Conservation (phyloP, 2,329 filamentous ascomycete genomes). For the Aureobasidium uvarum region DNA sequence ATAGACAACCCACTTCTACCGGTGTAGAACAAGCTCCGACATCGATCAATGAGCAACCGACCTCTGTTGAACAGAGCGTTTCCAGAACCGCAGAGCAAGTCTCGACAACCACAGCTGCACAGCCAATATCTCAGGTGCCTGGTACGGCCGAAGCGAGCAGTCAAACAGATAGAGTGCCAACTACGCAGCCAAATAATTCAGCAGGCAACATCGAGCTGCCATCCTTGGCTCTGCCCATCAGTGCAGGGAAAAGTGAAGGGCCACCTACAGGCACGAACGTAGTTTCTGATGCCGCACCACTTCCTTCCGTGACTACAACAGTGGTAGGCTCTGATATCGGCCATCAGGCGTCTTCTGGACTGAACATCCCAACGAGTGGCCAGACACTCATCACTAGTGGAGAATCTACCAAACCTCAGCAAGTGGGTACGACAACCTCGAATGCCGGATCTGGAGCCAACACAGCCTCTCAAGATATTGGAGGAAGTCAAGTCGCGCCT, state of each 20-base stretch:
- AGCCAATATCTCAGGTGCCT: neutral
- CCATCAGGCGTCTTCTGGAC: neutral
- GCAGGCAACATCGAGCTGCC: neutral
- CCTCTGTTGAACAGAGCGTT: neutral
- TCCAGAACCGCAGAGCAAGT: neutral
- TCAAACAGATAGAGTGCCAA: neutral
- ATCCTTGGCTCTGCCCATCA: neutral
- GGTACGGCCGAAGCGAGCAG: neutral
- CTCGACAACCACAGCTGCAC: neutral
- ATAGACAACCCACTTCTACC: neutral
- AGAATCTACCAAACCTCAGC: neutral
- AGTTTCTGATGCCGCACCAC: neutral
- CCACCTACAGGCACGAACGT: neutral
- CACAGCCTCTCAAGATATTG: neutral
- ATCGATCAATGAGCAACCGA: neutral
- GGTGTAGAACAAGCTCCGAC: neutral
- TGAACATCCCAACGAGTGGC: neutral
- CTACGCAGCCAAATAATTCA: neutral
- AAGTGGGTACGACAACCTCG: neutral
- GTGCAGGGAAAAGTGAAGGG: neutral
- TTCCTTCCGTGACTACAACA: neutral
- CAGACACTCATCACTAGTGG: neutral
- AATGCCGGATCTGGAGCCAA: neutral
- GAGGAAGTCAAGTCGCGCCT: neutral
- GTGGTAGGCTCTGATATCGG: neutral